Evolutionary conservation across 805 yeast genomes (phyloP).

Genomic region (Cephaloascus fragrans): DNA sequence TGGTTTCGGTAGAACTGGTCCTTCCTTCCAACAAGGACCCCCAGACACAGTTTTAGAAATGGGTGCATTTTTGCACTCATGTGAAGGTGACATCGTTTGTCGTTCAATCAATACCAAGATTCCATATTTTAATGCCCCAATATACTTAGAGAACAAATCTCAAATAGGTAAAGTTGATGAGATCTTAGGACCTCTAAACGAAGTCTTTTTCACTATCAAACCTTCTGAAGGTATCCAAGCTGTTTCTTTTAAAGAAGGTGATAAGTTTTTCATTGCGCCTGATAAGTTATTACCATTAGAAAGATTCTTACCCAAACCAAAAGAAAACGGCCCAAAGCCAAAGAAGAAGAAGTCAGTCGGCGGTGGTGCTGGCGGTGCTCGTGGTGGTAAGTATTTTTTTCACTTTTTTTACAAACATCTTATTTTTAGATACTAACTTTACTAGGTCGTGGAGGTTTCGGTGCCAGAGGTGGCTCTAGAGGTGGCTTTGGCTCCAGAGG

Average conservation of each 20-base stretch:
- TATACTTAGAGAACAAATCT: conserved; percentile 90
- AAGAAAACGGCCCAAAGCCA: conserved; percentile 72
- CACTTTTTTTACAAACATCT: no score
- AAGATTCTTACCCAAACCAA: conserved; percentile 94
- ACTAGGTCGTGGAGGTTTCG: conserved; percentile 16
- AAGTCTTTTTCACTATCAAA: conserved; percentile 95
- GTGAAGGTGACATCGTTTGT: conserved; percentile 97
- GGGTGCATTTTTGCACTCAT: conserved; percentile 86
- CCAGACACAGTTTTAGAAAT: conserved; percentile 92
- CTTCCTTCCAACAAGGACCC: conserved; percentile 79
- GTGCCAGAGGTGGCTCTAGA: conserved; percentile 22
- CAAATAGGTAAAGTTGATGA: conserved; percentile 97
- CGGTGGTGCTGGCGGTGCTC: conserved; percentile 34
- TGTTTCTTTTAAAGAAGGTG: conserved; percentile 86
- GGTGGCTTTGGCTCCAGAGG: conserved; percentile 22
- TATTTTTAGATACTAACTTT: conserved; percentile 10
- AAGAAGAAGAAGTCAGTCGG: conserved; percentile 56
- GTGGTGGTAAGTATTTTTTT: no score
- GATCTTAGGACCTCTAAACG: conserved; percentile 94
- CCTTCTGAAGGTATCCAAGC: conserved; percentile 97
- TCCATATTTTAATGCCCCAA: conserved; percentile 98
- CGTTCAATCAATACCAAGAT: conserved; percentile 88
- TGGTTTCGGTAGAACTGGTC: conserved; percentile 64
- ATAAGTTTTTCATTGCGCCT: conserved; percentile 89
- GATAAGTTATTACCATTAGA: conserved; percentile 94